Base-by-base conservation (phyloP, 2,329 filamentous ascomycete species). In the Davidsoniella virescens region DNA sequence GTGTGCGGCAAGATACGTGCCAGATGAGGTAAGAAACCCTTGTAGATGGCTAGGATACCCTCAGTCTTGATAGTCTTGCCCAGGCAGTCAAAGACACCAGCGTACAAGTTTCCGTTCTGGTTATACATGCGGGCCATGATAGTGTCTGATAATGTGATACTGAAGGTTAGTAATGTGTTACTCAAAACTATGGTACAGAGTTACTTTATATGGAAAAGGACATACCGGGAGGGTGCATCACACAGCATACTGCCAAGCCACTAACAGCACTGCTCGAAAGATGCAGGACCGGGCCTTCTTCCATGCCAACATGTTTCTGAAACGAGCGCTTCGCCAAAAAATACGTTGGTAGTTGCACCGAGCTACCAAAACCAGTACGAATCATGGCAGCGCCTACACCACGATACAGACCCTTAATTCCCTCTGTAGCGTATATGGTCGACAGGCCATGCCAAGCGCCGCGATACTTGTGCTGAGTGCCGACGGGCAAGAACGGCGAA, bases 81-180 rank as follows among this genome's bases (percentile, higher is more conserved):
- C 54, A 96, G 67, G 63, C 92, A 98, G 67, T 98, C 92, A 55
- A 94, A 84, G 4, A 93, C 86, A 52, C 88, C 84, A 57, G 76
- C 81, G 71, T 98, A 98, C n/a, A 98, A 74, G 63, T 95, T 94
- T 48, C 92, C 92, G 55, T 88, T 94, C 65, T 98, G 92, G 70
- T 98, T 98, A 72, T 98, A 98, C 72, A 98, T 82, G 55, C 92
- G 83, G 55, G 87, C 92, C 92, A 98, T 98, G 67, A 98, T 85
- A 4, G 92, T 98, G 64, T 98, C 92, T 58, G 47, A 14, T 17
- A 26, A 37, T 38, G 41, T 20, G 36, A 17, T 16, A 49, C 26
- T 50, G 29, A 20, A 26, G 14, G 20, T 17, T 47, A 47, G 16
- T 25, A 10, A 7, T 20, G 20, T 20, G 20, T 33, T 33, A 33